Evolutionary conservation across 148 eudicot genomes (phyloP).

Genomic region (Amaranthus cruentus): DNA sequence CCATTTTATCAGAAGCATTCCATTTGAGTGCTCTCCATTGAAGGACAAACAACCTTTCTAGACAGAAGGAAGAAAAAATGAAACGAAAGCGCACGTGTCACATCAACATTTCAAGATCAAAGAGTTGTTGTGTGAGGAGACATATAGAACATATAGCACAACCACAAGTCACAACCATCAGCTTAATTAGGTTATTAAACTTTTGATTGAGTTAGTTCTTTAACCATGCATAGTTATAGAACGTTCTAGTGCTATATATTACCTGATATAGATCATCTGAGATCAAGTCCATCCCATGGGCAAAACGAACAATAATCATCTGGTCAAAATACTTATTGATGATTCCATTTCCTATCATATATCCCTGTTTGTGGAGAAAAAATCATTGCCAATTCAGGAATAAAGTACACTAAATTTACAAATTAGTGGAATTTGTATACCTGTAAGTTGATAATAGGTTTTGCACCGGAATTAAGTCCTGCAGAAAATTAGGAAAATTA

Average conservation of each 20-base stretch:
- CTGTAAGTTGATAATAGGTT: conserved; percentile 37
- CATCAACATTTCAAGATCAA: too few species aligned
- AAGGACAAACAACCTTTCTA: too few species aligned
- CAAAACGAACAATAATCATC: conserved; percentile 30
- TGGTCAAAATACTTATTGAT: conserved; percentile 30
- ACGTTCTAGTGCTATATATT: neutral
- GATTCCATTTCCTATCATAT: conserved; percentile 43
- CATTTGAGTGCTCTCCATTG: too few species aligned
- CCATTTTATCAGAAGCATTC: too few species aligned
- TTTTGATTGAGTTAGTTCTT: too few species aligned
- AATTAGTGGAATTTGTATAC: conserved; percentile 12
- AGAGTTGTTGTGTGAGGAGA: too few species aligned
- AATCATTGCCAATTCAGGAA: neutral
- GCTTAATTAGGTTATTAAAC: too few species aligned
- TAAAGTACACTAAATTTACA: neutral
- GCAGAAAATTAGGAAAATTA: neutral
- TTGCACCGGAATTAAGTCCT: conserved; percentile 30
- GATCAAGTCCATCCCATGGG: conserved; percentile 45
- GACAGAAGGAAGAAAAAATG: too few species aligned
- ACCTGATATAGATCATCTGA: conserved; percentile 37
- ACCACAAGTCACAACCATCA: too few species aligned
- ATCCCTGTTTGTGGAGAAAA: conserved; percentile 26
- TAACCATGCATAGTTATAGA: too few species aligned
- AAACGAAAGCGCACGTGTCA: too few species aligned
- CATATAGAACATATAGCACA: too few species aligned